These are phyloP conservation scores for Kodamaea fungicola DNA, from an alignment of 1,139 yeast species.

Conservation along the genomic window DNA sequence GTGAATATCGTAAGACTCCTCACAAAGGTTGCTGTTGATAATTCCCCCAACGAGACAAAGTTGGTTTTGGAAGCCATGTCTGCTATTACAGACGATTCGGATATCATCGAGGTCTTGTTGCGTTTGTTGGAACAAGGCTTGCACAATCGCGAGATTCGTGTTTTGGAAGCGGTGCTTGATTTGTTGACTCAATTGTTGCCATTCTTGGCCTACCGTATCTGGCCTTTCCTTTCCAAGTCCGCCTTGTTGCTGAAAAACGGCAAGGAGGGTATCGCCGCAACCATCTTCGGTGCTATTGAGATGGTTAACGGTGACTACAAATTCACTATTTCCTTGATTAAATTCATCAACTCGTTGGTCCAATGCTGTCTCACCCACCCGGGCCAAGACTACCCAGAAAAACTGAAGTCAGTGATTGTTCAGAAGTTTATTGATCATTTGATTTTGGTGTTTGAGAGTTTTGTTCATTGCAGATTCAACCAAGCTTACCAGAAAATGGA, in stretches of 20 bases:
- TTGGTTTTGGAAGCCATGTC: conserved; percentile 53
- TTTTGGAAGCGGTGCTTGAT: conserved; percentile 47
- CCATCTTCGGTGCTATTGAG: conserved; percentile 70
- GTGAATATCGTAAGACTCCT: conserved; percentile 52
- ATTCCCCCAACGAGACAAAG: conserved; percentile 38
- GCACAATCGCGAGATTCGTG: conserved; percentile 47
- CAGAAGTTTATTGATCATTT: conserved; percentile 55
- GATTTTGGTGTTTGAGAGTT: conserved; percentile 70
- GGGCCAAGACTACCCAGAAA: conserved; percentile 35
- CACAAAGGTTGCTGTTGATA: conserved; percentile 44
- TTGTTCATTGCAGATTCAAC: conserved; percentile 64
- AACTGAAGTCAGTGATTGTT: conserved; percentile 52
- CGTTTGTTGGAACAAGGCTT: conserved; percentile 67
- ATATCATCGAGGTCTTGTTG: conserved; percentile 65
- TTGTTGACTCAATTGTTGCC: conserved; percentile 49
- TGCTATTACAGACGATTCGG: conserved; percentile 61
- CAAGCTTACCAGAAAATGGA: conserved; percentile 55
- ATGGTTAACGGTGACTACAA: conserved; percentile 63
- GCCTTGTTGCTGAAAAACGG: conserved; percentile 63
- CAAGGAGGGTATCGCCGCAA: conserved; percentile 63
- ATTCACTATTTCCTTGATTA: conserved; percentile 59
- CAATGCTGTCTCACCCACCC: conserved; percentile 45
- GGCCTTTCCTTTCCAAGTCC: conserved; percentile 75
- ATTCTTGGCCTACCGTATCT: conserved; percentile 62
- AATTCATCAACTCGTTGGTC: conserved; percentile 52